Conservation (phyloP, 192 early-diverging fungal genomes). For the Linnemannia exigua region DNA sequence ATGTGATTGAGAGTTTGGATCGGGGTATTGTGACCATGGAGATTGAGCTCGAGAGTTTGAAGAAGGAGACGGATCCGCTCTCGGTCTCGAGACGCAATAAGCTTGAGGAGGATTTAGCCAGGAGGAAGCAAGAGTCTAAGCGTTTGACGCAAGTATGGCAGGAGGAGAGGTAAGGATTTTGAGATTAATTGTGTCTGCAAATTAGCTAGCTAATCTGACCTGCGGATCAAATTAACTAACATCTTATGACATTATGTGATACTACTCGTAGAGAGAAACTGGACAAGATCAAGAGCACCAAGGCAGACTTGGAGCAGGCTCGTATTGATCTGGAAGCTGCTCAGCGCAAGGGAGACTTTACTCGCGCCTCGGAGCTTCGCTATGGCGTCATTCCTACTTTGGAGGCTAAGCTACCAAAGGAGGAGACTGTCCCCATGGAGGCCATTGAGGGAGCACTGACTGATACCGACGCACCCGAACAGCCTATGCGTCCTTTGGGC, state of each 20-base stretch:
- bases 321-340: slow-evolving; percentile 82
- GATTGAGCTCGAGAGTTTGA: slow-evolving; percentile 85
- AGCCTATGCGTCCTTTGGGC: slow-evolving; percentile 29
- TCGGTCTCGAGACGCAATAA: slow-evolving; percentile 75
- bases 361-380: slow-evolving; percentile 79
- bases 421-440: slow-evolving; percentile 52
- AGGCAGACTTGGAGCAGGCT: slow-evolving; percentile 79
- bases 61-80: slow-evolving; percentile 80
- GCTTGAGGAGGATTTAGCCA: slow-evolving; percentile 70
- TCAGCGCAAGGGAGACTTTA: slow-evolving; percentile 81
- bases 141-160: slow-evolving; percentile 74
- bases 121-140: slow-evolving; percentile 72
- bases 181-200: neutral
- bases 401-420: slow-evolving; percentile 74
- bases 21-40: slow-evolving; percentile 81
- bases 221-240: neutral
- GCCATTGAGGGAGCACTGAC: slow-evolving; percentile 61
- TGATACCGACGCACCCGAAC: slow-evolving; percentile 22
- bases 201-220: neutral
- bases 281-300: slow-evolving; percentile 75
- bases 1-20: slow-evolving; percentile 80
- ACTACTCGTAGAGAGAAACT: slow-evolving; percentile 62
- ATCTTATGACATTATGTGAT: neutral
- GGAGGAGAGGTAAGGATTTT: slow-evolving; percentile 65
- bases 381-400: slow-evolving; percentile 84